A percentile compares a stretch with the other conserved stretches of the same genome.
Evolutionary conservation across 1,284 basidiomycete genomes (phyloP).

Genomic region (Retiboletus fuscus): DNA sequence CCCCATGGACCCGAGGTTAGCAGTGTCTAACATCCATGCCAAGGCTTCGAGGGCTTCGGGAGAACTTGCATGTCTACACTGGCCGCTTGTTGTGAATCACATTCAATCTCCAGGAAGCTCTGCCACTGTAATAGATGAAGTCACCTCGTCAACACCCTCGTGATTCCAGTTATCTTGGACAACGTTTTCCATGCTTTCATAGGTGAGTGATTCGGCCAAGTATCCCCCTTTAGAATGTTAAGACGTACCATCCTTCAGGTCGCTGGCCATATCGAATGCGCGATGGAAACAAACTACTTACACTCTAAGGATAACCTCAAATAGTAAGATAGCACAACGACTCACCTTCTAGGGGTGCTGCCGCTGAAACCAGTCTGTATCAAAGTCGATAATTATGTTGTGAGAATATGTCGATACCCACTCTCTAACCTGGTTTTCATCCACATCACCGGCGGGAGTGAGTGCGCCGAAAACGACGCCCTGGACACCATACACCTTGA

Average conservation of each 20-base stretch:
- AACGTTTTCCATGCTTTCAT: constrained; percentile 66
- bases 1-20: constrained; percentile 47
- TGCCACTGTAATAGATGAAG: not conserved
- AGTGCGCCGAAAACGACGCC: constrained; percentile 82
- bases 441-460: constrained; percentile 68
- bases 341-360: constrained; percentile 72
- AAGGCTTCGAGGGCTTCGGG: constrained; percentile 58
- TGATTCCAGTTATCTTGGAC: constrained; percentile 68
- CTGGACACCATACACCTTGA: constrained; percentile 66
- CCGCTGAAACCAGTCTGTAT: constrained; percentile 67
- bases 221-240: constrained; percentile 1
- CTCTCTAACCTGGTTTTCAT: constrained; percentile 65
- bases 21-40: constrained; percentile 55
- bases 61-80: constrained; percentile 53
- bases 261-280: constrained; percentile 80
- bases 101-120: constrained; percentile 16
- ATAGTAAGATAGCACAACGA: constrained; percentile 2
- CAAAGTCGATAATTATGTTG: constrained; percentile 17
- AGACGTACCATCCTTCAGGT: constrained; percentile 63
- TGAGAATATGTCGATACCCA: constrained; percentile 43
- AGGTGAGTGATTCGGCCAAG: constrained; percentile 1
- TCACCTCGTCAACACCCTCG: constrained; percentile 81
- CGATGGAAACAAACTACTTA: constrained; percentile 82
- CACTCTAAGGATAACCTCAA: constrained; percentile 13
- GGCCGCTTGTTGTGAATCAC: constrained; percentile 58